A percentile compares a stretch with the other conserved stretches of the same genome.
phyloP scores from a whole-genome alignment of 305 asterid genomes.

The Solanum hybrid region DNA sequence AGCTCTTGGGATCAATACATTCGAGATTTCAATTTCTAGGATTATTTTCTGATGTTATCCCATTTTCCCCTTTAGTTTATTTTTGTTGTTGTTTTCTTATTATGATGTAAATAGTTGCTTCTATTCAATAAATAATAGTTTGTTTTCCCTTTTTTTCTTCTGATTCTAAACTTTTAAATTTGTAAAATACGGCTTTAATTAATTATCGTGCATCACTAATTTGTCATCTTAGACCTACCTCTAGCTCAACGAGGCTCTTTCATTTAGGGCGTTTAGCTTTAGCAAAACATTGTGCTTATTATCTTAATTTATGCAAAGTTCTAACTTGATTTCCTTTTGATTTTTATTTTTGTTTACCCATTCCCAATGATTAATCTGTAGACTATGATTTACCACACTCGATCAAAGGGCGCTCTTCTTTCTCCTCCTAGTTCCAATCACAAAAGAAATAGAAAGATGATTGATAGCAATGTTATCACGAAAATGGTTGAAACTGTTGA shows the following conservation, averaged over 20 bases:
- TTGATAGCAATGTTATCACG: background rate
- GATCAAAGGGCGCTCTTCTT: background rate
- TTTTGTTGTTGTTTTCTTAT: background rate
- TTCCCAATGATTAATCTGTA: background rate
- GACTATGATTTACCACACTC: background rate
- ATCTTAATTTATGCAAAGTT: background rate
- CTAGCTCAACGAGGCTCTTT: background rate
- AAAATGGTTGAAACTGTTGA: background rate
- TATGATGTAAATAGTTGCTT: background rate
- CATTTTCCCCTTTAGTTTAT: background rate
- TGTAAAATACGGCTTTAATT: too few species aligned
- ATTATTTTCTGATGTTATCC: background rate
- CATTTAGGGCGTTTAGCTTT: background rate
- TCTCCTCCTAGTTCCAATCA: background rate
- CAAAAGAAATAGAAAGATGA: background rate
- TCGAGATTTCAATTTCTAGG: background rate
- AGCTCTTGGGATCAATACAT: background rate
- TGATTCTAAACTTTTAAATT: background rate
- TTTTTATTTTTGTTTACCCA: background rate
- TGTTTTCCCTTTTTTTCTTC: background rate
- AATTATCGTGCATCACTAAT: background rate
- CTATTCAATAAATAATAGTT: background rate
- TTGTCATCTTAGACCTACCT: background rate
- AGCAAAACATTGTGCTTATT: background rate
- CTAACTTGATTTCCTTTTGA: background rate